phyloP scores from a whole-genome alignment of 495 filamentous ascomycete genomes.

The Poronia punctata region DNA sequence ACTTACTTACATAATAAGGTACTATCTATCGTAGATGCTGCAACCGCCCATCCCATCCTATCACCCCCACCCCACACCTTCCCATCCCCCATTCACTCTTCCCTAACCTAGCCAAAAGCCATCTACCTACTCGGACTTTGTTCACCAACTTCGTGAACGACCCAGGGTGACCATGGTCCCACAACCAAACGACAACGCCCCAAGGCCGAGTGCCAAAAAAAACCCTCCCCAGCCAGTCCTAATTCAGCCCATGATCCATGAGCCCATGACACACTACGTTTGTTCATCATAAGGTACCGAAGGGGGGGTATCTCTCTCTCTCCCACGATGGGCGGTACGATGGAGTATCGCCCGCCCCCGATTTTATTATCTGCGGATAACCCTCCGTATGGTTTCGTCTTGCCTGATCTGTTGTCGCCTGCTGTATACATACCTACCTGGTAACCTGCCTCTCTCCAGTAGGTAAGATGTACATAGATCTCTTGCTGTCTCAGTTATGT shows the following conservation, averaged over 20 bases:
- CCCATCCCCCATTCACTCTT: background rate
- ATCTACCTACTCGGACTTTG: background rate
- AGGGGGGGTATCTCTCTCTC: conserved; percentile 1
- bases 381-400: conserved; percentile 10
- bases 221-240: conserved; percentile 5
- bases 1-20: background rate
- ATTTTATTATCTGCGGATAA: conserved; percentile 4
- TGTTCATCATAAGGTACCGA: conserved; percentile 12
- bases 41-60: background rate
- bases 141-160: conserved; percentile 3
- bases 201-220: conserved; percentile 5
- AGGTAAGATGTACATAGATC: no score
- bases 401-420: conserved; percentile 2
- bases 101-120: background rate
- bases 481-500: no score
- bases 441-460: background rate
- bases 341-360: conserved; percentile 1
- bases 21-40: conserved; percentile 2
- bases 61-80: conserved; percentile 3
- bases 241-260: no score
- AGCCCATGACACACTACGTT: conserved; percentile 11
- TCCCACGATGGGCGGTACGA: conserved; percentile 7
- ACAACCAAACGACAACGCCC: conserved; percentile 10
- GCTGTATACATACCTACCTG: conserved; percentile 1
- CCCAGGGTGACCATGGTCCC: conserved; percentile 3